A percentile compares a stretch with the other conserved stretches of the same genome.
These are phyloP conservation scores for Chernovozyma aurita DNA, from an alignment of 1,139 yeast species.

Conservation along the genomic window DNA sequence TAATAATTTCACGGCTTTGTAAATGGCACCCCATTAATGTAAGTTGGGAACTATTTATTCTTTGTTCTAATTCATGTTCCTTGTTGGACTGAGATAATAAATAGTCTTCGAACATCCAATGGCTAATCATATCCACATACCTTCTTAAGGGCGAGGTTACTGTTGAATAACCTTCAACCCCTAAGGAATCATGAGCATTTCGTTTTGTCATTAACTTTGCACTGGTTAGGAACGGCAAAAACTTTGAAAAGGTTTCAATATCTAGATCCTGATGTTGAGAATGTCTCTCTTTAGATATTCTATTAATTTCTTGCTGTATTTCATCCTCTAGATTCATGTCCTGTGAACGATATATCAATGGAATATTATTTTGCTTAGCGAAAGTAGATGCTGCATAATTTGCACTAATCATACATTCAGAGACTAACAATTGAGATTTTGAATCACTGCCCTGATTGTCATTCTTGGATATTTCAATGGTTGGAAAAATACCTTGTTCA, in stretches of 20 bases:
- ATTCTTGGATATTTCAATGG: conserved; percentile 13
- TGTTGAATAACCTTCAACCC: conserved; percentile 60
- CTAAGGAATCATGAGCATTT: conserved; percentile 58
- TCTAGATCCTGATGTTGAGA: conserved; percentile 13
- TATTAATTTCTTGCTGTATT: conserved; percentile 38
- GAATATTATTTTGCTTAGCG: conserved; percentile 42
- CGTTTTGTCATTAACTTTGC: conserved; percentile 32
- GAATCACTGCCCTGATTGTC: conserved; percentile 18
- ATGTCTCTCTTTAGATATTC: conserved; percentile 23
- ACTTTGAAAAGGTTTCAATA: conserved; percentile 17
- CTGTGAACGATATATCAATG: conserved; percentile 51
- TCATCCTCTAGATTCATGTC: conserved; percentile 23
- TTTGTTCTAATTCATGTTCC: conserved; percentile 4
- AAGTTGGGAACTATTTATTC: conserved; percentile 8
- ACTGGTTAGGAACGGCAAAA: conserved; percentile 24
- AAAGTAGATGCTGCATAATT: conserved; percentile 59
- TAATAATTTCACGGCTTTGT: conserved; percentile 27
- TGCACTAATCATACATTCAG: conserved; percentile 79
- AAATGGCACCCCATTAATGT: conserved; percentile 21
- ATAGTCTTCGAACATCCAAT: conserved; percentile 46
- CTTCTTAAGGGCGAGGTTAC: conserved; percentile 90
- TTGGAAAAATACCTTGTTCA: conserved; percentile 4
- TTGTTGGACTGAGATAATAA: conserved; percentile 11
- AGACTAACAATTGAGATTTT: conserved; percentile 56
- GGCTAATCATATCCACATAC: conserved; percentile 76